Conservation (phyloP, 352 stramenopile genomes). For the Globisporangium nodosum region DNA sequence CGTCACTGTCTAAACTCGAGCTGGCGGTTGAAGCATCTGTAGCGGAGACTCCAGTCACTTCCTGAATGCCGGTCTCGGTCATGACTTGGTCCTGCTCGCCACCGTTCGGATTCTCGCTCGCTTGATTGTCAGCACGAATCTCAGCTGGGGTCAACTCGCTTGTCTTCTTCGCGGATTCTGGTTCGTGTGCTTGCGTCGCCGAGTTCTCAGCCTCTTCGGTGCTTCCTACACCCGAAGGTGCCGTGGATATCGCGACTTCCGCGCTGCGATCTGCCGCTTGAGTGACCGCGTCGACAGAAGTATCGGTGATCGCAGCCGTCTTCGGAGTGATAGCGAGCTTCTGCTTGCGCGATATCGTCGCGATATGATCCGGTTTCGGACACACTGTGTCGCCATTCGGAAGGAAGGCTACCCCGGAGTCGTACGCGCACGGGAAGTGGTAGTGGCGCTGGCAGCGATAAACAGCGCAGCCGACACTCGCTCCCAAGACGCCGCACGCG, state of each 20-base stretch:
- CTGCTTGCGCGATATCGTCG: slow-evolving; percentile 34
- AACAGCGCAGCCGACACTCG: slow-evolving; percentile 89
- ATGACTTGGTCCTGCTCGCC: background rate
- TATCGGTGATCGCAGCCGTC: background rate
- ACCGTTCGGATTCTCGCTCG: background rate
- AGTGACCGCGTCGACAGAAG: background rate
- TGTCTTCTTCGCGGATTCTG: background rate
- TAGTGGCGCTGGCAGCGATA: slow-evolving; percentile 87
- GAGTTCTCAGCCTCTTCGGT: no score
- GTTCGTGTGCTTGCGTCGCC: no score
- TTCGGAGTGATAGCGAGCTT: slow-evolving; percentile 1
- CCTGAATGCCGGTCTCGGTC: background rate
- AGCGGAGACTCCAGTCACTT: background rate
- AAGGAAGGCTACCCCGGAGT: slow-evolving; percentile 64
- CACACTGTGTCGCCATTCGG: slow-evolving; percentile 69
- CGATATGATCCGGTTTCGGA: slow-evolving; percentile 39
- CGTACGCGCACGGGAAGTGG: slow-evolving; percentile 91
- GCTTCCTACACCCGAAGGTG: background rate
- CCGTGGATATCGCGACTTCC: background rate
- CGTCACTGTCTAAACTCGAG: background rate
- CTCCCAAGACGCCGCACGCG: slow-evolving; percentile 84
- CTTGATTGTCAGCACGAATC: no score
- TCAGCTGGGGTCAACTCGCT: background rate
- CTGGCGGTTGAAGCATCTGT: background rate
- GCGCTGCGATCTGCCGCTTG: background rate